Base-by-base conservation (phyloP, 2,329 filamentous ascomycete genomes). In the Hypoxylon sp. region DNA sequence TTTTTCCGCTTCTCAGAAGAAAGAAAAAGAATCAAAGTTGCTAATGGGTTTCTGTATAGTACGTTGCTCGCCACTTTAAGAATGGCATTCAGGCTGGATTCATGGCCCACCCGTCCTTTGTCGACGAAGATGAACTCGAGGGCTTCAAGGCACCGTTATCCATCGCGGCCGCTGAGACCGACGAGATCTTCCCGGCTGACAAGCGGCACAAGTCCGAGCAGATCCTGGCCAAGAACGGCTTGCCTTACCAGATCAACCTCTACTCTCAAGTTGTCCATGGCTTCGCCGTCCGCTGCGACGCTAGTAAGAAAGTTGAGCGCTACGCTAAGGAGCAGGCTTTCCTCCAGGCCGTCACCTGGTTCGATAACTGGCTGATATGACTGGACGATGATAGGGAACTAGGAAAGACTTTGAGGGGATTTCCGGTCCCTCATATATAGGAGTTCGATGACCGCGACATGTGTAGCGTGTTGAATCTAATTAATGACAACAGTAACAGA, bases 241-340 rank as follows among this genome's bases (percentile, higher is more conserved):
- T 83, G 52, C 86, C 87, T 21, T 96, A 91, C 80, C 92, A 96
- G 80, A 90, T 96, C 77, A 92, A 85, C 77, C 82, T 96, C 7
- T 96, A 87, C 82, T 88, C 87, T 2, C 87, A 88, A 58, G 88
- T 92, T 29, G 78, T 80, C 59, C 93, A 96, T 77, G 93, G 93
- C 0, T 97, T 96, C 73, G 84, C 89, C 7, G 89, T 94, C 1
- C 87, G 92, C 59, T 84, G 83, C 27, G 91, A 96, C 75, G 63
- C 85, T 30, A 84, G 74, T 65, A 84, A 88, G 68, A 84, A 84
- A 76, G 69, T 81, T 47, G 78, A 86, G 74, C 88, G 85, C 77
- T 95, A 86, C 73, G 90, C 91, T 37, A 94, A 93, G 85, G 91
- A 96, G 80, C 88, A 91, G 79, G 92, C 93, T 4, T 96, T 96